Evolutionary conservation across 331 rosid species (phyloP).

Genomic region (Acacia pycnantha): DNA sequence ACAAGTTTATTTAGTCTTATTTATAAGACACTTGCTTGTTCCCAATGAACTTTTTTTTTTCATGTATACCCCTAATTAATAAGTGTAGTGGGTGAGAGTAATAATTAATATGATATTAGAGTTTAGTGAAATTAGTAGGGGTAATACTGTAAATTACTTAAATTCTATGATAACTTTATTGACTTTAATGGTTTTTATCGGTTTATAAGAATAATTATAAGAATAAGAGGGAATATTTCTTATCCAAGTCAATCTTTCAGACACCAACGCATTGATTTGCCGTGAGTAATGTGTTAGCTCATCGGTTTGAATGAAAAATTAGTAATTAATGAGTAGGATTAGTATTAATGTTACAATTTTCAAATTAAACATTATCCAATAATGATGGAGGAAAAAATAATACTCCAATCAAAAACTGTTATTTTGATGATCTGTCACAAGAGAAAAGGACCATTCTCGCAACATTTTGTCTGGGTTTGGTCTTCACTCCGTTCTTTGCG

Average conservation of each 20-base stretch:
- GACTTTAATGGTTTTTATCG: no score
- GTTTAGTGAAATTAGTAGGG: no score
- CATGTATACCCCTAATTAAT: no score
- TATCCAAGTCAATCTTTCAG: neutral
- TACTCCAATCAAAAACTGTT: neutral
- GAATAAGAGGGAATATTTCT: no score
- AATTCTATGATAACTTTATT: no score
- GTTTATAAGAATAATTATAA: no score
- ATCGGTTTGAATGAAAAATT: neutral
- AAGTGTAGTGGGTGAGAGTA: no score
- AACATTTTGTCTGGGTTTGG: neutral
- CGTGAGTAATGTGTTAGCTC: neutral
- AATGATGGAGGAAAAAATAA: neutral
- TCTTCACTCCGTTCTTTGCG: neutral
- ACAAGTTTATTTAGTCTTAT: no score
- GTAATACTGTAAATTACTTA: no score
- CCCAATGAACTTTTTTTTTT: no score
- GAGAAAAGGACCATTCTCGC: neutral
- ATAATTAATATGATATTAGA: no score
- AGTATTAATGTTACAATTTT: neutral
- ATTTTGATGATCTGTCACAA: neutral
- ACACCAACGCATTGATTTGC: neutral
- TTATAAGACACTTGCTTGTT: no score
- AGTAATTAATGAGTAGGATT: neutral
- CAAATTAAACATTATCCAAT: neutral